Conservation (phyloP, 257 asterid species). For the Paraleonurus japonicus region DNA sequence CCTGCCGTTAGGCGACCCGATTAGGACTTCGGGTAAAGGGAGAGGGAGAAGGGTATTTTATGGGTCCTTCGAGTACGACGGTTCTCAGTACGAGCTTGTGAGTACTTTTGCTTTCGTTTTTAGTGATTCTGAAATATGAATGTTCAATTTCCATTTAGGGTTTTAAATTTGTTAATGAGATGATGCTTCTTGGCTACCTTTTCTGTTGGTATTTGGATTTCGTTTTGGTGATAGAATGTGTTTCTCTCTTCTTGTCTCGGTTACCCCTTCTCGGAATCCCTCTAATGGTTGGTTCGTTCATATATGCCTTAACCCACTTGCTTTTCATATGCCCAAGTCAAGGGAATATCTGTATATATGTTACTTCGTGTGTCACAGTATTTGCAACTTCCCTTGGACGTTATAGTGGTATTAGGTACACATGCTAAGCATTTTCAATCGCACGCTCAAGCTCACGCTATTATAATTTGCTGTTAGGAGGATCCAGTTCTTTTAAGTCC, state of each 20-base stretch:
- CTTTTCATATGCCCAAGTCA: not conserved
- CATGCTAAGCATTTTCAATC: not conserved
- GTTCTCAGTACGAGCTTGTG: conserved; percentile 69
- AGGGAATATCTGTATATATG: not conserved
- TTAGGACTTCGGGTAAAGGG: conserved; percentile 76
- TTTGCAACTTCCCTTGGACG: no score
- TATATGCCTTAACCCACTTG: not conserved
- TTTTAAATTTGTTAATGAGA: not conserved
- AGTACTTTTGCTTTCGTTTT: conserved; percentile 26
- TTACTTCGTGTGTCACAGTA: not conserved
- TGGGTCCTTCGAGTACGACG: conserved; percentile 67
- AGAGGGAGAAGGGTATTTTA: conserved; percentile 47
- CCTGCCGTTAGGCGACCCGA: conserved; percentile 59
- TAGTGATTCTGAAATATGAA: conserved; percentile 1
- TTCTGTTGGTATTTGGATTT: not conserved
- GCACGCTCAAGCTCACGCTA: conserved; percentile 11
- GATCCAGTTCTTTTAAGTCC: conserved; percentile 87
- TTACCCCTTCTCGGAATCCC: not conserved
- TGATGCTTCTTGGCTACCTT: not conserved
- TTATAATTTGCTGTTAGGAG: conserved; percentile 51
- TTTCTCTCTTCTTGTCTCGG: not conserved
- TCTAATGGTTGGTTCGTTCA: not conserved
- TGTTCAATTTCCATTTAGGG: not conserved
- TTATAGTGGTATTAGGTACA: not conserved
- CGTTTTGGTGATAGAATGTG: not conserved